Percentiles rank a stretch among this genome's conserved stretches.
These are phyloP conservation scores for Begonia loranthoides DNA, from an alignment of 306 rosid genomes.

Conservation along the genomic window DNA sequence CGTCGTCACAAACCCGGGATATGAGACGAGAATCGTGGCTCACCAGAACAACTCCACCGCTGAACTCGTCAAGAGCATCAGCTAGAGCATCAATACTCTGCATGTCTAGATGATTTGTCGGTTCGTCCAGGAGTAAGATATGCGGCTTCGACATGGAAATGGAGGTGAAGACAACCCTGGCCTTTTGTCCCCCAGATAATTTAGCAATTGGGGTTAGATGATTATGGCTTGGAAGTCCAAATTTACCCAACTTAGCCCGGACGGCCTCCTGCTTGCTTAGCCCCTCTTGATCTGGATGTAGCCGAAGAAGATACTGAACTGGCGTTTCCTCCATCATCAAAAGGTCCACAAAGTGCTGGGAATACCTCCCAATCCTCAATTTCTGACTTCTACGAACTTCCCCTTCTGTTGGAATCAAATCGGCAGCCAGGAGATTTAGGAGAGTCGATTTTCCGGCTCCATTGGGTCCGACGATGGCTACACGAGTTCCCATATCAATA, in stretches of 20 bases:
- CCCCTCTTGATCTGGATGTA: conserved; percentile 62
- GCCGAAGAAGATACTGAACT: conserved; percentile 48
- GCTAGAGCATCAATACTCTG: conserved; percentile 65
- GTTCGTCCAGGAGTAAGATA: conserved; percentile 61
- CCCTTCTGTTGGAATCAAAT: conserved; percentile 26
- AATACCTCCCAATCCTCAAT: conserved; percentile 47
- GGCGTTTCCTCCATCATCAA: conserved; percentile 50
- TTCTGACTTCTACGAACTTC: conserved; percentile 55
- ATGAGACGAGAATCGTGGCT: conserved; percentile 66
- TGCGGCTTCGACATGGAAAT: conserved; percentile 76
- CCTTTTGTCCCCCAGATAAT: conserved; percentile 52
- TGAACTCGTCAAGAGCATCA: conserved; percentile 47
- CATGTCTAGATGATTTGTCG: conserved; percentile 65
- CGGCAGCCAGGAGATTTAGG: conserved; percentile 22
- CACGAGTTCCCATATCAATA: conserved; percentile 54
- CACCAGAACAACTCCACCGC: conserved; percentile 53
- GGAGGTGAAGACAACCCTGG: conserved; percentile 61
- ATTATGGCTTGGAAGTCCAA: conserved; percentile 52
- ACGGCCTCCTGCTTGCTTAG: conserved; percentile 59
- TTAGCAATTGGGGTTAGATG: conserved; percentile 57
- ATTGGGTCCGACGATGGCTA: conserved; percentile 51
- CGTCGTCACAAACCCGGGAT: conserved; percentile 52
- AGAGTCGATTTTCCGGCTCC: conserved; percentile 51
- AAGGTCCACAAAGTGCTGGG: conserved; percentile 52
- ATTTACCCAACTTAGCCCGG: conserved; percentile 47